Conservation (phyloP, 306 rosid genomes). For the Vigna hirtella region DNA sequence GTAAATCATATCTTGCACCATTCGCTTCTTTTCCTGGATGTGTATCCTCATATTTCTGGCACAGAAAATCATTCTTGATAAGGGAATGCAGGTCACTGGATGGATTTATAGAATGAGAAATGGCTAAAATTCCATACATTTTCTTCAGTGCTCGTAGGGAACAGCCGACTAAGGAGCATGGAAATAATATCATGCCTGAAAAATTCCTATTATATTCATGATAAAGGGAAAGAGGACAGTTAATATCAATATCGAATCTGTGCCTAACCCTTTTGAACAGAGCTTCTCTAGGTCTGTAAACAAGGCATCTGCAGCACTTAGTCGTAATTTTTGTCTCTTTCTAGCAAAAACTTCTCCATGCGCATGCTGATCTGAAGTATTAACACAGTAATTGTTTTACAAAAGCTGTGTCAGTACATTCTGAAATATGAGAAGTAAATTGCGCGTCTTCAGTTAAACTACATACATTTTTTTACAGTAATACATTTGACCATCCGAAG, state of each 20-base stretch:
- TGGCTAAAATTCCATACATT: constrained; percentile 55
- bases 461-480: constrained; percentile 23
- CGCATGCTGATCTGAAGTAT: constrained; percentile 52
- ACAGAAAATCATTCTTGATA: constrained; percentile 36
- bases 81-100: constrained; percentile 32
- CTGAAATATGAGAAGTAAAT: constrained; percentile 40
- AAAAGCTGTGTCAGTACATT: constrained; percentile 9
- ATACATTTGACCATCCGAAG: constrained; percentile 34
- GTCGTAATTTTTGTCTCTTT: constrained; percentile 77
- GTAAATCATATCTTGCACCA: constrained; percentile 47
- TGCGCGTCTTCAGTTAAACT: constrained; percentile 23
- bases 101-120: constrained; percentile 18
- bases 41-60: constrained; percentile 49
- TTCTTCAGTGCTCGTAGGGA: constrained; percentile 51
- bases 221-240: constrained; percentile 36
- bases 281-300: constrained; percentile 56
- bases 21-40: constrained; percentile 40
- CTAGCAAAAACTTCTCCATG: constrained; percentile 57
- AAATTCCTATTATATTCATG: constrained; percentile 42
- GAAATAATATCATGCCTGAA: constrained; percentile 69
- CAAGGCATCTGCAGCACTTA: constrained; percentile 59
- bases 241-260: constrained; percentile 30
- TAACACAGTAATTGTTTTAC: constrained; percentile 33
- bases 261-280: constrained; percentile 68
- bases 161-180: constrained; percentile 74